Percentiles rank a stretch among this genome's conserved stretches.
Evolutionary conservation across 164 flowering plant species (phyloP).

Genomic region (grape (Vitis vinifera)): DNA sequence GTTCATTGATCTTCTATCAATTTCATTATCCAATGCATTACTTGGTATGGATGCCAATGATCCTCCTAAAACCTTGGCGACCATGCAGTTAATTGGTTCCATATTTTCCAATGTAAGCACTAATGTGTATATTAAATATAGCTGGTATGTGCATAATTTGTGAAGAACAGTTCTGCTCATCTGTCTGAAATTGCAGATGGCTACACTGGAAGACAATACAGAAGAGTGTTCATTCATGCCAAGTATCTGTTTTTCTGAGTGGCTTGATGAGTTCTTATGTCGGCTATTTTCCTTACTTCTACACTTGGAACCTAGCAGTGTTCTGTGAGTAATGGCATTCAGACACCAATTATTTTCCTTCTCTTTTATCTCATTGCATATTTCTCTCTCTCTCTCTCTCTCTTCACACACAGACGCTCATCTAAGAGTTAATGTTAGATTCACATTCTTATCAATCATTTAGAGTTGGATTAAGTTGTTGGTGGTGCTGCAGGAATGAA

Average conservation of each 20-base stretch:
- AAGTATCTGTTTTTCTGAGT: constrained; percentile 73
- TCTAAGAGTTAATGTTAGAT: too few species aligned
- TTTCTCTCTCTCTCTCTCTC: not conserved
- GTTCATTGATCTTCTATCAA: constrained; percentile 57
- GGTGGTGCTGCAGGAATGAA: constrained; percentile 66
- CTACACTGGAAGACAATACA: constrained; percentile 59
- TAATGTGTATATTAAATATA: not conserved
- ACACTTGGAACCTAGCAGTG: constrained; percentile 90
- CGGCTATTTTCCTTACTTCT: constrained; percentile 84
- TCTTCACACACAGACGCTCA: too few species aligned
- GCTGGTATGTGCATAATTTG: not conserved
- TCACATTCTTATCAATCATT: not conserved
- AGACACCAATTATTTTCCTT: not conserved
- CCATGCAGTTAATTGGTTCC: constrained; percentile 94
- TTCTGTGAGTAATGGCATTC: constrained; percentile 55
- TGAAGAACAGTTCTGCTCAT: constrained; percentile 14
- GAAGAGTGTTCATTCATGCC: constrained; percentile 49
- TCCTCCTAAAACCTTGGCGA: constrained; percentile 97
- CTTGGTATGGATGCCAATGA: constrained; percentile 99
- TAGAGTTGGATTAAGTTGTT: constrained; percentile 2
- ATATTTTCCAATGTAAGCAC: constrained; percentile 86
- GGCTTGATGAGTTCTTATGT: constrained; percentile 96
- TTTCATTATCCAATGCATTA: constrained; percentile 83
- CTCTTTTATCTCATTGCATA: not conserved
- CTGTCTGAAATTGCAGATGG: constrained; percentile 55